Conservation (phyloP, 306 rosid species). For the Macrotyloma uniflorum region DNA sequence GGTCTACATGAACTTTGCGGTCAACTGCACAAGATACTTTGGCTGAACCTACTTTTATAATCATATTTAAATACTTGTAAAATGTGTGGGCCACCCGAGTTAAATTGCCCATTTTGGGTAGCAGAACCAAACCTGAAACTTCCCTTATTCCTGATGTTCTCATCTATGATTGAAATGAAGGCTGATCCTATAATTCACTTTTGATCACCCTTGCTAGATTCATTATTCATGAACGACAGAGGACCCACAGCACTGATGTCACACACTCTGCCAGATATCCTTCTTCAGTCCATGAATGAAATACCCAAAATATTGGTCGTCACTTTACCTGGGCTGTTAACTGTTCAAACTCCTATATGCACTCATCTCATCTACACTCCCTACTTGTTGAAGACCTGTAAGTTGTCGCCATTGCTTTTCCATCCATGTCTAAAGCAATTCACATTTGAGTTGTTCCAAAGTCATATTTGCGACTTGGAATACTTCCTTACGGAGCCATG, state of each 20-base stretch:
- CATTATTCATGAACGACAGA: background rate
- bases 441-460: background rate
- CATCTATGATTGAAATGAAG: too few relatives aligned
- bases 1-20: constrained; percentile 18
- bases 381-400: background rate
- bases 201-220: background rate
- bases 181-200: background rate
- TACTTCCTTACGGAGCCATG: too few relatives aligned
- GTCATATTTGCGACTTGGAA: too few relatives aligned
- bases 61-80: background rate
- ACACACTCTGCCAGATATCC: background rate
- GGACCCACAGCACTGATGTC: background rate
- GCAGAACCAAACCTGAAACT: background rate
- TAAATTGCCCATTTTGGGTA: background rate
- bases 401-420: background rate
- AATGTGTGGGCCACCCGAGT: background rate
- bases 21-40: background rate
- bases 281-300: background rate
- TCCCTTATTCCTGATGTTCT: background rate
- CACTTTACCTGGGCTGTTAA: background rate
- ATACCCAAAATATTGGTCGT: background rate
- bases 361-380: background rate
- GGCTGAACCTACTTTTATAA: background rate
- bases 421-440: background rate
- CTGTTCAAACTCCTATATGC: background rate